A percentile compares a stretch with the other conserved stretches of the same genome.
These are phyloP conservation scores for Pichia sp. DNA, from an alignment of 1,139 yeast genomes.

Conservation along the genomic window DNA sequence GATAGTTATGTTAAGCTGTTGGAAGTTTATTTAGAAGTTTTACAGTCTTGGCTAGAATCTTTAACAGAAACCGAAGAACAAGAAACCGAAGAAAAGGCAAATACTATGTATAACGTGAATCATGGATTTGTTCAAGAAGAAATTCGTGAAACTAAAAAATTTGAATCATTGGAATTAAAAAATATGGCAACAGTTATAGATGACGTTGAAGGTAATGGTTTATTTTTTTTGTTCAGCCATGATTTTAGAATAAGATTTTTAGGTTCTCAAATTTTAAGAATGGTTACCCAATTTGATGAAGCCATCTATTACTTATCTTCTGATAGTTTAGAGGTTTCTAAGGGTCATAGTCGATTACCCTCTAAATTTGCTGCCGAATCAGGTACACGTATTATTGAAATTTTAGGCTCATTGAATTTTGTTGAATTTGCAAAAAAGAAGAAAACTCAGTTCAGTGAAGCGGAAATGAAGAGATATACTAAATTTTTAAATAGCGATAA, in stretches of 20 bases:
- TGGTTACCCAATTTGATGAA: constrained; percentile 80
- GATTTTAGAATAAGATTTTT: constrained; percentile 67
- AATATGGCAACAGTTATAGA: constrained; percentile 78
- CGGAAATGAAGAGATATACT: constrained; percentile 68
- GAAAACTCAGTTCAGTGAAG: constrained; percentile 62
- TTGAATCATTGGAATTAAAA: constrained; percentile 71
- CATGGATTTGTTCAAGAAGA: constrained; percentile 30
- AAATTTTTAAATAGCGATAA: constrained; percentile 53
- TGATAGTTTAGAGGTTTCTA: constrained; percentile 26
- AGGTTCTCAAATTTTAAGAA: constrained; percentile 67
- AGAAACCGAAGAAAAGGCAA: constrained; percentile 22
- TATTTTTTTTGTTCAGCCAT: constrained; percentile 86
- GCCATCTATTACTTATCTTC: constrained; percentile 53
- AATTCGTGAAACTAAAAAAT: constrained; percentile 26
- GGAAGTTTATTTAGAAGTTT: constrained; percentile 67
- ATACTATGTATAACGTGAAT: constrained; percentile 28
- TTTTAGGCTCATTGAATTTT: constrained; percentile 66
- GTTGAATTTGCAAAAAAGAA: constrained; percentile 56
- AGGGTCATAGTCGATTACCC: constrained; percentile 44
- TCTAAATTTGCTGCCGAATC: constrained; percentile 75
- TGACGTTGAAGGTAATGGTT: constrained; percentile 93
- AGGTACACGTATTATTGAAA: constrained; percentile 73
- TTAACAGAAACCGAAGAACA: constrained; percentile 34
- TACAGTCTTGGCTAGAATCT: constrained; percentile 75
- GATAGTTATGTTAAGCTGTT: constrained; percentile 54